A percentile compares a stretch with the other conserved stretches of the same genome.
Evolutionary conservation across 2,329 filamentous ascomycete species (phyloP).

Genomic region (Chaetomium strumarium): DNA sequence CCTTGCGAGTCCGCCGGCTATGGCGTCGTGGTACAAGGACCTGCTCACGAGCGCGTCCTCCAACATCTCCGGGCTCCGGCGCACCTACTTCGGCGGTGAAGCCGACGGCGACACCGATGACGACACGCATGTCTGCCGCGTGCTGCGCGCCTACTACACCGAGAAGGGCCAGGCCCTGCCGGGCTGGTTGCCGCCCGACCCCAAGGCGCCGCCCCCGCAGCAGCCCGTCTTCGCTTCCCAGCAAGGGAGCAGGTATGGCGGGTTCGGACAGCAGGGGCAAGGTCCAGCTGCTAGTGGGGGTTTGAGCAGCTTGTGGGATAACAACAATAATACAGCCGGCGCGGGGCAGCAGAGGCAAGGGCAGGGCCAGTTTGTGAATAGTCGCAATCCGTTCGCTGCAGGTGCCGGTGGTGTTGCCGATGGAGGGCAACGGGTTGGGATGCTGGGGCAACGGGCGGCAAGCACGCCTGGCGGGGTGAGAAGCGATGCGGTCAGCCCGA

Average conservation of each 20-base stretch:
- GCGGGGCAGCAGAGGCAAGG: constrained; percentile 36
- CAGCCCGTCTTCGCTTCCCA: constrained; percentile 47
- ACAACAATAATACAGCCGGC: constrained; percentile 34
- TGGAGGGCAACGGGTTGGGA: constrained; percentile 38
- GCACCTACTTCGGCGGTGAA: constrained; percentile 62
- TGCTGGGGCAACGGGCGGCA: constrained; percentile 52
- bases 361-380: constrained; percentile 19
- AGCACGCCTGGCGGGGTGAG: constrained; percentile 41
- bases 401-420: constrained; percentile 31
- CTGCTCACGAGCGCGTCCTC: constrained; percentile 60
- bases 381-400: constrained; percentile 28
- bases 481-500: constrained; percentile 12
- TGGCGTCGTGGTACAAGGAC: constrained; percentile 79
- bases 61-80: constrained; percentile 59
- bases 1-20: constrained; percentile 28
- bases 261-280: constrained; percentile 30
- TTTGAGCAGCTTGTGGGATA: constrained; percentile 58
- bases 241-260: constrained; percentile 47
- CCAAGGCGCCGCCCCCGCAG: constrained; percentile 60
- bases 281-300: constrained; percentile 21
- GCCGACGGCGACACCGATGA: constrained; percentile 72
- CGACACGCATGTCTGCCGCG: constrained; percentile 90
- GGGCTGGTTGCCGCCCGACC: constrained; percentile 82
- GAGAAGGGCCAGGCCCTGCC: constrained; percentile 81
- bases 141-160: constrained; percentile 85